These are phyloP conservation scores for Juncus effusus DNA, from an alignment of 176 grass and related monocot genomes.

Conservation along the genomic window DNA sequence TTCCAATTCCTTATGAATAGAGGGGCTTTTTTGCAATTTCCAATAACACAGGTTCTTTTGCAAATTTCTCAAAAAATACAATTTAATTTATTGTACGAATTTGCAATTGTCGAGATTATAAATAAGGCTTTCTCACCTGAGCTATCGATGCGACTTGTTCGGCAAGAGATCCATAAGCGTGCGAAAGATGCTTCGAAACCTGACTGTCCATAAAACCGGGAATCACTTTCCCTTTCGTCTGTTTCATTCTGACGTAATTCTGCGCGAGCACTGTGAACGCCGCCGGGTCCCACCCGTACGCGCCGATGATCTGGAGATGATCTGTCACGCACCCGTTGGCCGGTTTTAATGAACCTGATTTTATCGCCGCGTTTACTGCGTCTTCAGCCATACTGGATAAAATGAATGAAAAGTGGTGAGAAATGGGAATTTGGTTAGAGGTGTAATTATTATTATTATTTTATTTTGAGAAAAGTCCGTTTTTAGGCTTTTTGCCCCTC, in stretches of 20 bases:
- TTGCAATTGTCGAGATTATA: too few species aligned
- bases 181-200: conserved; percentile 81
- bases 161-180: conserved; percentile 81
- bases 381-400: conserved; percentile 87
- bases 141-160: conserved; percentile 80
- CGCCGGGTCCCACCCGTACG: conserved; percentile 78
- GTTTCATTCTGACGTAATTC: conserved; percentile 85
- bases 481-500: too few species aligned
- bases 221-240: conserved; percentile 77
- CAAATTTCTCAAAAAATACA: too few species aligned
- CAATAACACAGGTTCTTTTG: too few species aligned
- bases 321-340: conserved; percentile 81
- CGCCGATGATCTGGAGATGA: conserved; percentile 69
- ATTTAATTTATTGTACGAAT: too few species aligned
- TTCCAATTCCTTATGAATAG: too few species aligned
- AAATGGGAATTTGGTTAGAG: too few species aligned
- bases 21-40: too few species aligned
- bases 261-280: conserved; percentile 77
- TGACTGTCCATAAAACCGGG: conserved; percentile 85
- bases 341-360: conserved; percentile 68
- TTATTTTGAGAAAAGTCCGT: too few species aligned
- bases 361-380: conserved; percentile 76
- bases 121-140: conserved; percentile 38
- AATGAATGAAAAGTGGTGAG: neutral
- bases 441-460: too few species aligned